Base-by-base conservation (phyloP, 805 yeast species). In the Ogataea philodendri region DNA sequence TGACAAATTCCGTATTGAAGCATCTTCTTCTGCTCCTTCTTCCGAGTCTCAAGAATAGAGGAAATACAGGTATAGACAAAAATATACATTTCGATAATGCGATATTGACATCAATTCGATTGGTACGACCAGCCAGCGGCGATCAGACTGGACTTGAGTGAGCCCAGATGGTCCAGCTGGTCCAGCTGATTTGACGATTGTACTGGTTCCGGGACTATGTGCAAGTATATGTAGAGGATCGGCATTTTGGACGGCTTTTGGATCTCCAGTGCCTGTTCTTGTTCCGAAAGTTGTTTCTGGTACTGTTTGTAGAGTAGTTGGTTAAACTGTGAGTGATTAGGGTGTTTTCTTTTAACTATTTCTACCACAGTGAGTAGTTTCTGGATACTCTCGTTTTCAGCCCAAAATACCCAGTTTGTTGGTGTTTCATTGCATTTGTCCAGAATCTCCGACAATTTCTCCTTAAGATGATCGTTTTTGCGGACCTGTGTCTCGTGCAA, bases 291-390 rank as follows among this genome's bases (percentile, higher is more conserved):
- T 11, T 39, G 35, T 24, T 22, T 32, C 32, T 13, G 20, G 21
- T 21, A 21, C 24, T 25, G 34, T 37, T 9, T 34, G 36, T n/a
- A 51, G 31, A 49, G 53, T n/a, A 57, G 33, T 13, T 32, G 41
- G 39, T 55, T 57, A 26, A 48, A 52, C 31, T 57, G 62, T n/a
- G 32, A 36, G 25, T 29, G 41, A 16, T 32, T 25, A 22, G 10
- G 25, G 9, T 23, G 24, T 19, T 54, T 54, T 30, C 57, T 59
- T 37, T 59, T 59, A 20, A 59, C 30, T 2, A 59, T 55, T 28
- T 59, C 64, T 7, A 50, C 37, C 5, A 59, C 42, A 2, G 59
- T 49, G 5, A 59, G 35, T 44, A 59, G 35, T 32, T 59, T 59
- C 31, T 57, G 63, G 10, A 57, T 49, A 1, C 42, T 41, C 22